These are phyloP conservation scores for Elongisporangium anandrum DNA, from an alignment of 352 stramenopile genomes.

Conservation along the genomic window DNA sequence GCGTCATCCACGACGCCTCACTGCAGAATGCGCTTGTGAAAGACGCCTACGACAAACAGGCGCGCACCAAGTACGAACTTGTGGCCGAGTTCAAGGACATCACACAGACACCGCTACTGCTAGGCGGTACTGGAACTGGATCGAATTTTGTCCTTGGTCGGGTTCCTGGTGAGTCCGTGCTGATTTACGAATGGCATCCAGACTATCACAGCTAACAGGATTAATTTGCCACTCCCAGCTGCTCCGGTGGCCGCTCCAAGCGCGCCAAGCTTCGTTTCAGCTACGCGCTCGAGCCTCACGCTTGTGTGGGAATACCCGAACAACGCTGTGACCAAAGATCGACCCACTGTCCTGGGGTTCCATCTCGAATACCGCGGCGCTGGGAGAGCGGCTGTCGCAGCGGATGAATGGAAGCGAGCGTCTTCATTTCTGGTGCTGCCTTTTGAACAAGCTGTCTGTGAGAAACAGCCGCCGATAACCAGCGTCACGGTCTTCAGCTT, in stretches of 20 bases:
- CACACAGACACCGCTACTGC: slow-evolving; percentile 38
- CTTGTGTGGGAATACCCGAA: slow-evolving; percentile 29
- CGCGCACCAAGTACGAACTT: slow-evolving; percentile 52
- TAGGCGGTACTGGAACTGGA: slow-evolving; percentile 12
- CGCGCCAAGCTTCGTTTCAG: slow-evolving; percentile 19
- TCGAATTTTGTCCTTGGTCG: slow-evolving; percentile 40
- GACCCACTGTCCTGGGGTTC: slow-evolving; percentile 51
- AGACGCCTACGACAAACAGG: slow-evolving; percentile 46
- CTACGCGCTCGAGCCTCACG: slow-evolving; percentile 44
- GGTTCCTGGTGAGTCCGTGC: slow-evolving; percentile 22
- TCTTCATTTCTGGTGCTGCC: slow-evolving; percentile 45
- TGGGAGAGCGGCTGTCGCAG: slow-evolving; percentile 29
- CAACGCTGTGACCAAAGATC: slow-evolving; percentile 12
- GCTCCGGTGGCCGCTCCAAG: slow-evolving; percentile 24
- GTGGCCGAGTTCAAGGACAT: slow-evolving; percentile 55
- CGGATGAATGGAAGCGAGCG: slow-evolving; percentile 42
- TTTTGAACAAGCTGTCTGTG: slow-evolving; percentile 41
- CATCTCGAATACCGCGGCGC: slow-evolving; percentile 48
- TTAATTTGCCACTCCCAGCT: slow-evolving; percentile 9
- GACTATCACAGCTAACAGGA: neutral
- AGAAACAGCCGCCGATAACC: slow-evolving; percentile 19
- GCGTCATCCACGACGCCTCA: slow-evolving; percentile 29
- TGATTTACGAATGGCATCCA: neutral
- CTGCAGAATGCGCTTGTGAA: slow-evolving; percentile 37
- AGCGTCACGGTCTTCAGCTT: slow-evolving; percentile 34